Evolutionary conservation across 1,139 yeast species (phyloP).

Genomic region (Williopsis jadinii): DNA sequence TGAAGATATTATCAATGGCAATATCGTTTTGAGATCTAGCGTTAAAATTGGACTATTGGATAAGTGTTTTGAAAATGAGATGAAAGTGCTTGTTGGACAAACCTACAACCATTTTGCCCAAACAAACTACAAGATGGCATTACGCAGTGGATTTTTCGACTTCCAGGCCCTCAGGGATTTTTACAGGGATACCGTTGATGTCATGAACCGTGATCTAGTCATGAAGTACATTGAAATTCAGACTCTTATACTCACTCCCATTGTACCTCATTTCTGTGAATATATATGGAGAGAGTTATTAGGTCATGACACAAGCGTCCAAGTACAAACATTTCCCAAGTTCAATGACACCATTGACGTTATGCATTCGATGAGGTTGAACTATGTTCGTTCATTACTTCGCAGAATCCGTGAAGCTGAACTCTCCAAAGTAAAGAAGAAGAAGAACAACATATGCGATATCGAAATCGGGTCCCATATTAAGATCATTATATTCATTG

Average conservation of each 20-base stretch:
- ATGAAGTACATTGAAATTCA: slow-evolving; percentile 79
- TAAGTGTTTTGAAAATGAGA: slow-evolving; percentile 85
- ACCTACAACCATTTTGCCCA: slow-evolving; percentile 61
- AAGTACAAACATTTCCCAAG: slow-evolving; percentile 73
- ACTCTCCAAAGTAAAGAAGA: slow-evolving; percentile 82
- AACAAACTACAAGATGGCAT: slow-evolving; percentile 82
- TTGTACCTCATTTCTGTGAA: slow-evolving; percentile 95
- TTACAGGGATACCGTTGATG: slow-evolving; percentile 71
- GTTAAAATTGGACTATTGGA: slow-evolving; percentile 61
- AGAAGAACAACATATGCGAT: slow-evolving; percentile 70
- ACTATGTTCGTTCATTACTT: slow-evolving; percentile 68
- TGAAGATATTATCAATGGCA: slow-evolving; percentile 54
- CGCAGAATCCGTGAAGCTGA: slow-evolving; percentile 91
- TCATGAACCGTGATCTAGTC: slow-evolving; percentile 91
- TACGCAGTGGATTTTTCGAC: slow-evolving; percentile 88
- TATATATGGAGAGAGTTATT: slow-evolving; percentile 80
- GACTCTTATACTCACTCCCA: slow-evolving; percentile 77
- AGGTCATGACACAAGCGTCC: slow-evolving; percentile 54
- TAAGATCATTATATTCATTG: slow-evolving; percentile 62
- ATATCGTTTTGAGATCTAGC: slow-evolving; percentile 32
- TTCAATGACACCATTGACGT: slow-evolving; percentile 43
- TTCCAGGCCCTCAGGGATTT: slow-evolving; percentile 93
- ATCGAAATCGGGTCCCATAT: slow-evolving; percentile 72
- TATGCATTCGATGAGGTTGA: slow-evolving; percentile 58
- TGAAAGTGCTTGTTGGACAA: slow-evolving; percentile 73